These are phyloP conservation scores for Thecaphora frezii DNA, from an alignment of 1,284 basidiomycete species.

Conservation along the genomic window DNA sequence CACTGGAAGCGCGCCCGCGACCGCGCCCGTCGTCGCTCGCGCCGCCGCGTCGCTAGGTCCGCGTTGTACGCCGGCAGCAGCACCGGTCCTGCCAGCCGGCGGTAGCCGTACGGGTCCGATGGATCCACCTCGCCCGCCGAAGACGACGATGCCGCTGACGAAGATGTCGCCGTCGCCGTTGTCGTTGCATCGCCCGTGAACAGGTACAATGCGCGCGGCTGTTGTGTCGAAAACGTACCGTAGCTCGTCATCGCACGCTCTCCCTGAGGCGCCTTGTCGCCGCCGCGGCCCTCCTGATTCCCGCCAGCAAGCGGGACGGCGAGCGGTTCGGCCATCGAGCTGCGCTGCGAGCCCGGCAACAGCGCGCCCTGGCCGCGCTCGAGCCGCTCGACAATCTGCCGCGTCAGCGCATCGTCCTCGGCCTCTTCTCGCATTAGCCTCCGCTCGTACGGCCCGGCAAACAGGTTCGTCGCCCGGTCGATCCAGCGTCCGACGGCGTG, in stretches of 20 bases:
- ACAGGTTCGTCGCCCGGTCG: slow-evolving; percentile 5
- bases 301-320: no score
- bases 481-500: slow-evolving; percentile 1
- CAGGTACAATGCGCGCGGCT: background rate
- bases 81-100: slow-evolving; percentile 27
- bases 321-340: background rate
- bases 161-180: background rate
- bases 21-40: slow-evolving; percentile 22
- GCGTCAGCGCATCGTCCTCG: slow-evolving; percentile 21
- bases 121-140: slow-evolving; percentile 2
- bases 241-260: background rate
- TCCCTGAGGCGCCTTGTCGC: background rate
- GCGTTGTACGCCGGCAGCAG: slow-evolving; percentile 27
- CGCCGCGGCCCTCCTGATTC: no score
- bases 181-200: background rate
- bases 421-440: slow-evolving; percentile 18
- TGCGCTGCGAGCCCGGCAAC: background rate
- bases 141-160: background rate
- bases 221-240: background rate
- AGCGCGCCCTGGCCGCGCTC: background rate
- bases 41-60: slow-evolving; percentile 16
- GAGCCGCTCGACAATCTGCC: background rate
- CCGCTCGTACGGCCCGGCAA: slow-evolving; percentile 32
- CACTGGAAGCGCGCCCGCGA: slow-evolving; percentile 27
- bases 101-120: slow-evolving; percentile 37